These are phyloP conservation scores for Venturia asperata DNA, from an alignment of 2,329 filamentous ascomycete genomes.

Conservation along the genomic window DNA sequence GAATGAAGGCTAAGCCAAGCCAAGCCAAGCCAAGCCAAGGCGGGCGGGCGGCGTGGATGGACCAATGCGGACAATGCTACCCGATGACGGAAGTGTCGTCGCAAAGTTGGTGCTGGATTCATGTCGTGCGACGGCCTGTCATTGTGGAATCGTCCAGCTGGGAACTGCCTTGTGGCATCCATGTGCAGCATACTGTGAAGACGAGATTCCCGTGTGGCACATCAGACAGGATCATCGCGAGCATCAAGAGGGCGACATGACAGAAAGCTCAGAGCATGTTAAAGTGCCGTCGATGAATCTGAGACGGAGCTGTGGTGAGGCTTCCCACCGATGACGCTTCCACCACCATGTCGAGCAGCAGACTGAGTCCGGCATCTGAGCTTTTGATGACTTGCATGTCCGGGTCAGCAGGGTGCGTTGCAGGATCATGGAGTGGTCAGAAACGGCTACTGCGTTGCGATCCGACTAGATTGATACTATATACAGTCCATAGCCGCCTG, in stretches of 20 bases:
- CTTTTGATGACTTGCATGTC: neutral
- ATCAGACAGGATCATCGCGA: neutral
- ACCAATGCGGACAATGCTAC: conserved; percentile 5
- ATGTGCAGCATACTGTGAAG: neutral
- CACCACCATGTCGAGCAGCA: neutral
- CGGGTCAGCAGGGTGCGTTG: neutral
- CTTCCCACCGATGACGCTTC: neutral
- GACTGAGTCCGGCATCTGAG: neutral
- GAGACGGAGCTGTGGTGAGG: neutral
- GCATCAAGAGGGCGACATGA: neutral
- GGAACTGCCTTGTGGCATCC: neutral
- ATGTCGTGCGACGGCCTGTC: neutral
- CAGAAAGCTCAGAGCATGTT: neutral
- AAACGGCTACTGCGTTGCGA: neutral
- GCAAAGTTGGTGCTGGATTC: neutral
- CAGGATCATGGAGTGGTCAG: neutral
- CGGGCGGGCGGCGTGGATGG: neutral
- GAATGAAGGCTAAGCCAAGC: neutral
- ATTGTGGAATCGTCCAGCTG: neutral
- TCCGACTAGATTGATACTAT: neutral
- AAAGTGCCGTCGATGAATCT: neutral
- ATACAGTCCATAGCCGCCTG: neutral
- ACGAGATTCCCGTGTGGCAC: neutral
- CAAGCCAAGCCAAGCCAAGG: neutral
- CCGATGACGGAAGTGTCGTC: neutral